These are phyloP conservation scores for Catharanthus roseus DNA, from an alignment of 257 asterid species.

Conservation along the genomic window DNA sequence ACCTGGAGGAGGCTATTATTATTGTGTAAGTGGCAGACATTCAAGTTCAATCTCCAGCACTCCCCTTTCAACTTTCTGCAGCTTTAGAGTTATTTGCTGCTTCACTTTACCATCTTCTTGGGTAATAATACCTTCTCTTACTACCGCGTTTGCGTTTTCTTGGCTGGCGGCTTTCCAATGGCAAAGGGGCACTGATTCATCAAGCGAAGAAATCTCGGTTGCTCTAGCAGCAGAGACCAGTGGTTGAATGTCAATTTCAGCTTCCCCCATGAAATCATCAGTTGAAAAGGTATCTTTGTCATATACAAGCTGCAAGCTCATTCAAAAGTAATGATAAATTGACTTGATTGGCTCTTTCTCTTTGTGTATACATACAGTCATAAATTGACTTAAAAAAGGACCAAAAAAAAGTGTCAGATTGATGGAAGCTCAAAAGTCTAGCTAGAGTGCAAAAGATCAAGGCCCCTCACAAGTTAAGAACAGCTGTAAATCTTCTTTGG, in stretches of 20 bases:
- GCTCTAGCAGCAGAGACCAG: conserved; percentile 78
- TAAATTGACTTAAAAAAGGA: no score
- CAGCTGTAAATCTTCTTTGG: background rate
- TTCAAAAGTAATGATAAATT: background rate
- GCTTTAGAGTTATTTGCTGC: conserved; percentile 61
- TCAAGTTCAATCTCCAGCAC: conserved; percentile 80
- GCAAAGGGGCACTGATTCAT: conserved; percentile 47
- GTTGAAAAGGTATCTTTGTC: conserved; percentile 88
- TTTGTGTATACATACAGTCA: no score
- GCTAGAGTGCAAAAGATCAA: background rate
- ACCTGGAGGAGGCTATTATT: no score
- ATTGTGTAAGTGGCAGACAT: conserved; percentile 86
- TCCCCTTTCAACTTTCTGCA: conserved; percentile 83
- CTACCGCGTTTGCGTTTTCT: conserved; percentile 52
- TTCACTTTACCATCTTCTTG: conserved; percentile 60
- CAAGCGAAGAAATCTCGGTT: conserved; percentile 37
- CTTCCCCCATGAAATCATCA: conserved; percentile 93
- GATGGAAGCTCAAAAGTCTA: background rate
- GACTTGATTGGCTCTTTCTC: no score
- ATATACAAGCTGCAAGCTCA: conserved; percentile 58
- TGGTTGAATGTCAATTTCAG: conserved; percentile 82
- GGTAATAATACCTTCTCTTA: conserved; percentile 49
- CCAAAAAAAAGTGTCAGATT: no score
- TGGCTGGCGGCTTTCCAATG: conserved; percentile 50
- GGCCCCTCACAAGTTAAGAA: background rate